Conservation (phyloP, 2,329 filamentous ascomycete genomes). For the Neoarthrinium moseri region DNA sequence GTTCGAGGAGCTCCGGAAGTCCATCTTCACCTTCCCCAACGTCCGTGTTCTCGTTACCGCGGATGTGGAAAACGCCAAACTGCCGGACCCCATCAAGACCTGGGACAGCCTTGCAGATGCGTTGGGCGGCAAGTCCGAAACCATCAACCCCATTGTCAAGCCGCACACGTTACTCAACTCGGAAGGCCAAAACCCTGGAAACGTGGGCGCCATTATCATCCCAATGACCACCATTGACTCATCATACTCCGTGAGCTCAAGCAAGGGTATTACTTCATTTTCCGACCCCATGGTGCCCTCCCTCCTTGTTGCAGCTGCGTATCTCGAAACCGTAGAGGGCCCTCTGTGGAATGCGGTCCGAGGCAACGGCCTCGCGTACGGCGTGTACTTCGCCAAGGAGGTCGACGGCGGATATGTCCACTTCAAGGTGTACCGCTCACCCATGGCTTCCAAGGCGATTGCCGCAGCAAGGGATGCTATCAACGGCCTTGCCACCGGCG, state of each 20-base stretch:
- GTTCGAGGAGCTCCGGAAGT: constrained; percentile 73
- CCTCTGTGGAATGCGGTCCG: constrained; percentile 93
- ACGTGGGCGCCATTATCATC: constrained; percentile 72
- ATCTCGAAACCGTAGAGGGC: constrained; percentile 90
- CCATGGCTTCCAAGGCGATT: constrained; percentile 86
- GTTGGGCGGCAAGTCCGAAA: constrained; percentile 45
- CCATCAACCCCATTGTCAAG: constrained; percentile 69
- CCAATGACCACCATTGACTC: constrained; percentile 93
- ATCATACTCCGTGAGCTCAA: constrained; percentile 78
- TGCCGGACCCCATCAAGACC: constrained; percentile 71
- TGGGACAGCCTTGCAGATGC: constrained; percentile 67
- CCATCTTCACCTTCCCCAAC: constrained; percentile 81
- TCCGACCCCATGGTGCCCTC: constrained; percentile 77
- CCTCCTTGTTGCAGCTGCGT: constrained; percentile 83
- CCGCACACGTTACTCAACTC: constrained; percentile 70
- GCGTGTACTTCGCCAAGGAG: constrained; percentile 75
- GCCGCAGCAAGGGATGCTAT: constrained; percentile 73
- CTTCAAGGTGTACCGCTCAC: constrained; percentile 86
- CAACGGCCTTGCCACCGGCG: constrained; percentile 70
- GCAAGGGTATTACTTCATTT: constrained; percentile 72
- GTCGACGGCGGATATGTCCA: constrained; percentile 77
- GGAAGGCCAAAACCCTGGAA: constrained; percentile 73
- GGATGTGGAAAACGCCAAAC: constrained; percentile 63
- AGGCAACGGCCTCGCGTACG: constrained; percentile 91
- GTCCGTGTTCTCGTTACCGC: constrained; percentile 82